Evolutionary conservation across 805 yeast species (phyloP).

Genomic region (Teunomyces pallodes): DNA sequence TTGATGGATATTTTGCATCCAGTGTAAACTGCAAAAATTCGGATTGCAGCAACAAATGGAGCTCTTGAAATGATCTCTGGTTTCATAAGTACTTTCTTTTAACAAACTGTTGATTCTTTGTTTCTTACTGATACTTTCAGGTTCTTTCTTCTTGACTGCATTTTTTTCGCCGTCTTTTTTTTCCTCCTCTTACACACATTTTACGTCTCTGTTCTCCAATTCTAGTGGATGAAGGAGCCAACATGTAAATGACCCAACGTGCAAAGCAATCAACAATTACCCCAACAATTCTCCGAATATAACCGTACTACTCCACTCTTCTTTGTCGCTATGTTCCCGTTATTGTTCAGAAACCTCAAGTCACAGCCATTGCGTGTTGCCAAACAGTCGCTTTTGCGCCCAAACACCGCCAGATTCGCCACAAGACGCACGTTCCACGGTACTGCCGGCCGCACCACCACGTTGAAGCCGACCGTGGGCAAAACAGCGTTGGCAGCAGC

Average conservation of each 20-base stretch:
- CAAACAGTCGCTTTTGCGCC: neutral
- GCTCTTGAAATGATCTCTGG: no score
- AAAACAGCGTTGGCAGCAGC: slow-evolving; percentile 5
- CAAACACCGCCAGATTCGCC: neutral
- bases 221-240: neutral
- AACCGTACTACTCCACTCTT: neutral
- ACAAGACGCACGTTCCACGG: neutral
- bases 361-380: neutral
- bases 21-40: neutral
- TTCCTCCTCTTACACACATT: no score
- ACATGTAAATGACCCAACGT: neutral
- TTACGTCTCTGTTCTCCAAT: no score
- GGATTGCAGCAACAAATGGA: no score
- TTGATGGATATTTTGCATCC: neutral
- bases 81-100: no score
- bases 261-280: neutral
- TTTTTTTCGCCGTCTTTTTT: no score
- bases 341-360: neutral
- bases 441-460: neutral
- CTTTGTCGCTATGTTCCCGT: neutral
- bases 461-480: slow-evolving; percentile 3
- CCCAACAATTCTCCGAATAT: neutral
- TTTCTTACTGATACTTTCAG: no score
- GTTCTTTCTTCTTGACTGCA: no score
- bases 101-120: no score